Conservation (phyloP, 306 rosid species). For the Nissolia schottii region DNA sequence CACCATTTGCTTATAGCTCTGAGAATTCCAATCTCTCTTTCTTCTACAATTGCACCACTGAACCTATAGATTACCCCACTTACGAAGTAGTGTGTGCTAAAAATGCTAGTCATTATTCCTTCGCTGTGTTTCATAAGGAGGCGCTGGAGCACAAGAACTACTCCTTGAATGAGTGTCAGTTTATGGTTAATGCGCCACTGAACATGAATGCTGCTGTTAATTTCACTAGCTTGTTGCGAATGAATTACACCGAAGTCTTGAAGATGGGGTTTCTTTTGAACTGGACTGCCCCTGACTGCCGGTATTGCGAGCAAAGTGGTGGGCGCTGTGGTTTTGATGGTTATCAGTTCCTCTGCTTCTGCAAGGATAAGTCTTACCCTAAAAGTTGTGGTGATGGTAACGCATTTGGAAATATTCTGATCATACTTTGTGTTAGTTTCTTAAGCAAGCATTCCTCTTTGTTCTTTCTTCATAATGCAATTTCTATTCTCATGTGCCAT, state of each 20-base stretch:
- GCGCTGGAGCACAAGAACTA: conserved; percentile 31
- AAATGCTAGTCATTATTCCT: conserved; percentile 43
- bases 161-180: conserved; percentile 40
- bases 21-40: conserved; percentile 42
- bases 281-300: conserved; percentile 54
- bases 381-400: conserved; percentile 52
- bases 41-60: conserved; percentile 51
- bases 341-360: conserved; percentile 46
- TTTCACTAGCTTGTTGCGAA: conserved; percentile 23
- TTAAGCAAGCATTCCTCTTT: background rate
- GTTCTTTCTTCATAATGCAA: background rate
- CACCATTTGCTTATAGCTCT: conserved; percentile 37
- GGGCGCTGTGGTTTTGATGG: conserved; percentile 57
- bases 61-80: conserved; percentile 29
- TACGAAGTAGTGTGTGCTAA: conserved; percentile 41
- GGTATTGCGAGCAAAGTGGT: conserved; percentile 49
- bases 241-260: conserved; percentile 46
- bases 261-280: conserved; percentile 62
- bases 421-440: background rate
- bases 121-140: conserved; percentile 52
- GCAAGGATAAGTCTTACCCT: conserved; percentile 42
- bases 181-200: conserved; percentile 39
- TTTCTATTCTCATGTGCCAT: background rate
- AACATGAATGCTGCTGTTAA: background rate
- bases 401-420: background rate